Conservation (phyloP, 2,329 filamentous ascomycete species). For the Penicillium sclerotigenum region DNA sequence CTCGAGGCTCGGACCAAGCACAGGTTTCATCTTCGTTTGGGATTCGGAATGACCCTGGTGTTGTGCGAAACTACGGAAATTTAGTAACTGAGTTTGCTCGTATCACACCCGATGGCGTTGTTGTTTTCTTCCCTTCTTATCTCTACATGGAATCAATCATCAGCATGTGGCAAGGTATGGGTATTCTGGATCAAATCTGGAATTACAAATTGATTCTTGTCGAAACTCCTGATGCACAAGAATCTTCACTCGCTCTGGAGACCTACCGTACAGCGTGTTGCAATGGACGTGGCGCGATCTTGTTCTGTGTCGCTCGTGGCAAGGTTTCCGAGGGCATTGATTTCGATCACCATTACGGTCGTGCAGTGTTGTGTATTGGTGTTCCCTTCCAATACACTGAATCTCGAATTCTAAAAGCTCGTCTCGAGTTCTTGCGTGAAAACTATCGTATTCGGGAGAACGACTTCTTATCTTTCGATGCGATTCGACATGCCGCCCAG, state of each 20-base stretch:
- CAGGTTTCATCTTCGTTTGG: slow-evolving; percentile 92
- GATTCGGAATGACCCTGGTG: slow-evolving; percentile 89
- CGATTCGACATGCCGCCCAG: slow-evolving; percentile 98
- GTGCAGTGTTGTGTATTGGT: slow-evolving; percentile 92
- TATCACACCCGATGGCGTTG: slow-evolving; percentile 92
- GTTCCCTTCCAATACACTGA: slow-evolving; percentile 99
- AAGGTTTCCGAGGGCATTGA: slow-evolving; percentile 98
- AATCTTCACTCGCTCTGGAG: slow-evolving; percentile 91
- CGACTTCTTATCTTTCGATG: slow-evolving; percentile 97
- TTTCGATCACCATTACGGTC: slow-evolving; percentile 97
- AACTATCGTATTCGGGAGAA: slow-evolving; percentile 96
- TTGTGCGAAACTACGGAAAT: slow-evolving; percentile 95
- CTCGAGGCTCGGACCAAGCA: slow-evolving; percentile 88
- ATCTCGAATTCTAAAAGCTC: slow-evolving; percentile 90
- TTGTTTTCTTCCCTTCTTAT: slow-evolving; percentile 99
- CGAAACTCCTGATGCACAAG: slow-evolving; percentile 94
- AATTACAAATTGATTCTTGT: slow-evolving; percentile 98
- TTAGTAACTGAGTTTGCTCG: slow-evolving; percentile 92
- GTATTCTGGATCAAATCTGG: slow-evolving; percentile 95
- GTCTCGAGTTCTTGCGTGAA: slow-evolving; percentile 92
- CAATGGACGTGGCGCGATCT: slow-evolving; percentile 88
- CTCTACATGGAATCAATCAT: slow-evolving; percentile 99
- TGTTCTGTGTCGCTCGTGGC: slow-evolving; percentile 91
- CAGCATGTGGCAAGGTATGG: slow-evolving; percentile 99
- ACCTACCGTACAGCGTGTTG: slow-evolving; percentile 97